These are phyloP conservation scores for Pilaira anomala DNA, from an alignment of 192 early-diverging fungal species.

Conservation along the genomic window DNA sequence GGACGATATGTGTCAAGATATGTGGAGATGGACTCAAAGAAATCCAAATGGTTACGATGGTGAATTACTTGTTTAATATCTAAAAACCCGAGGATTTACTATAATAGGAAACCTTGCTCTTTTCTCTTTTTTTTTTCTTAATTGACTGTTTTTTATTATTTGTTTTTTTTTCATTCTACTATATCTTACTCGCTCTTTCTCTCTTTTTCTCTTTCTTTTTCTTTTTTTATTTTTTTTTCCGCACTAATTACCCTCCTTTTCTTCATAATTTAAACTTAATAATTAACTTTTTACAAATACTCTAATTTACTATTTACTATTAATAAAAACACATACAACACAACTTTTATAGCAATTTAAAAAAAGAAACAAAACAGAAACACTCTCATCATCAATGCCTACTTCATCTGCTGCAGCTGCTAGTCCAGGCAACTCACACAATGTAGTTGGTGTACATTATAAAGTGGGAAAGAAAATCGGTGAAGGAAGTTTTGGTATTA, in stretches of 20 bases:
- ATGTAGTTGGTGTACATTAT: constrained; percentile 94
- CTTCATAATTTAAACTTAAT: constrained; percentile 13
- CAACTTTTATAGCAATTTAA: background rate
- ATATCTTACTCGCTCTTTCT: background rate
- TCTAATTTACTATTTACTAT: background rate
- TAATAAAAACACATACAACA: background rate
- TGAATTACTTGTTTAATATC: background rate
- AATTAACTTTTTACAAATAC: background rate
- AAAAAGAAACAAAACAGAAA: background rate
- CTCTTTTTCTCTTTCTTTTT: too few relatives aligned
- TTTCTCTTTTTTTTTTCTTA: constrained; percentile 11
- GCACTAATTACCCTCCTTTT: constrained; percentile 9
- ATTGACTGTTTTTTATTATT: background rate
- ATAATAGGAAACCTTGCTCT: constrained; percentile 6
- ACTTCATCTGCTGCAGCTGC: constrained; percentile 6
- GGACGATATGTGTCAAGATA: constrained; percentile 59
- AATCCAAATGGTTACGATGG: constrained; percentile 51
- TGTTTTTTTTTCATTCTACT: background rate
- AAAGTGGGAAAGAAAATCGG: constrained; percentile 96
- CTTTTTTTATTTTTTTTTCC: constrained; percentile 7
- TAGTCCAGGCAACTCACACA: constrained; percentile 21
- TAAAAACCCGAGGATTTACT: constrained; percentile 10
- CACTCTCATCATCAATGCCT: background rate
- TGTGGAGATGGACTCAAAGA: constrained; percentile 54
- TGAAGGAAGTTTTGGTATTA: constrained; percentile 97